Conservation (phyloP, 805 yeast genomes). For the Metschnikowia dekortorum region DNA sequence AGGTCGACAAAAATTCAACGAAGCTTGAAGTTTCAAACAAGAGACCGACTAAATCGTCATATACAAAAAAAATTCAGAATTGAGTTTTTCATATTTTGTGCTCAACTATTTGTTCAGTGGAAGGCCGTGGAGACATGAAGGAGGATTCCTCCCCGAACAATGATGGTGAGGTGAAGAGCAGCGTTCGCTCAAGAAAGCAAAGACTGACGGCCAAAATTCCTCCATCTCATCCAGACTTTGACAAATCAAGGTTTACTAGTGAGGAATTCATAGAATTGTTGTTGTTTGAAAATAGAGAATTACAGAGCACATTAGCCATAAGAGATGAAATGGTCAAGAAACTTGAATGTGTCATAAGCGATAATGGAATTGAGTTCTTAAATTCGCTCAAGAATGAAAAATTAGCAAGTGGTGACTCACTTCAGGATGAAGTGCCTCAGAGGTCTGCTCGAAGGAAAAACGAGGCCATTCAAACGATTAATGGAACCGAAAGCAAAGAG, state of each 20-base stretch:
- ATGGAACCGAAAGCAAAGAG: background rate
- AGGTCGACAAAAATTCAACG: background rate
- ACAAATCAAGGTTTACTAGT: constrained; percentile 26
- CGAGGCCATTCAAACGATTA: background rate
- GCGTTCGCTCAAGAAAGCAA: background rate
- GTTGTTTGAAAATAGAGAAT: constrained; percentile 33
- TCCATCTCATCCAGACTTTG: constrained; percentile 36
- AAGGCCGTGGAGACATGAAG: background rate
- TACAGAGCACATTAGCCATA: constrained; percentile 18
- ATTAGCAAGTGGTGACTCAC: background rate
- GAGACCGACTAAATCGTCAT: background rate
- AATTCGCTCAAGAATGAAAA: background rate
- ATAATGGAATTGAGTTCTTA: background rate
- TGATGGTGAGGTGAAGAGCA: background rate
- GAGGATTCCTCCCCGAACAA: background rate
- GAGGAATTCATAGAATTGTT: constrained; percentile 32
- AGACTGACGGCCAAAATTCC: constrained; percentile 7
- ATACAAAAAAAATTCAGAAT: background rate
- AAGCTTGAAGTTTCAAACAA: background rate
- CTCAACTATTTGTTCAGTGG: background rate
- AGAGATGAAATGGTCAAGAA: constrained; percentile 5
- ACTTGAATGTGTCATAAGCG: constrained; percentile 2
- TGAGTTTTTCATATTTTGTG: background rate
- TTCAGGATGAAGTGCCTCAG: constrained; percentile 19
- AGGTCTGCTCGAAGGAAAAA: constrained; percentile 23